Evolutionary conservation across 371 early-diverging fungal species (phyloP).

Genomic region (Mortierella sp.): DNA sequence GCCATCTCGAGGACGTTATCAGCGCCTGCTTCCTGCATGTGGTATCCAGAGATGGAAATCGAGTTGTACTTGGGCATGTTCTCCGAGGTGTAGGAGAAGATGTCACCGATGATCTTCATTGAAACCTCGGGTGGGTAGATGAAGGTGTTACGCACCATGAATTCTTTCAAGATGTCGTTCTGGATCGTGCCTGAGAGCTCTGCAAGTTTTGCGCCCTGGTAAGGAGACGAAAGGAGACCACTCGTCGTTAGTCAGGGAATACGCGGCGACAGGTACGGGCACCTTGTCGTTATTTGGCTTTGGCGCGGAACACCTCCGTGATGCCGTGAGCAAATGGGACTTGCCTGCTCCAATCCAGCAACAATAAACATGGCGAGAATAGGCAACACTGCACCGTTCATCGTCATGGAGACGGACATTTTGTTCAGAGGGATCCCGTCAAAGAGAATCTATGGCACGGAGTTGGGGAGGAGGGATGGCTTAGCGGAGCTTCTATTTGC

Average conservation of each 20-base stretch:
- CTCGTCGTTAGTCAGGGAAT: too few relatives aligned
- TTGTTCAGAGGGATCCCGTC: slow-evolving; percentile 86
- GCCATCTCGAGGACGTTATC: slow-evolving; percentile 86
- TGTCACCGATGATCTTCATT: slow-evolving; percentile 88
- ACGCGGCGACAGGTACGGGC: too few relatives aligned
- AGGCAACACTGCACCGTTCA: slow-evolving; percentile 92
- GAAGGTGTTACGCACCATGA: slow-evolving; percentile 92
- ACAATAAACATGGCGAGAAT: slow-evolving; percentile 90
- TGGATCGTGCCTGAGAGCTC: slow-evolving; percentile 89
- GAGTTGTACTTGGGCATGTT: slow-evolving; percentile 93
- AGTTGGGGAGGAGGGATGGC: neutral
- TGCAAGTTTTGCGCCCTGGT: slow-evolving; percentile 72
- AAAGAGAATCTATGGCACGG: slow-evolving; percentile 69
- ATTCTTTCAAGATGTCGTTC: slow-evolving; percentile 91
- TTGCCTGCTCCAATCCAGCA: slow-evolving; percentile 82
- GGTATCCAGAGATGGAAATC: slow-evolving; percentile 91
- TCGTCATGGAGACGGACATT: slow-evolving; percentile 91
- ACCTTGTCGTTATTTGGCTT: too few relatives aligned
- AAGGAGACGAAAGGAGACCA: neutral
- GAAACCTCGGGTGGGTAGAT: slow-evolving; percentile 88
- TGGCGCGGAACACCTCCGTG: too few relatives aligned
- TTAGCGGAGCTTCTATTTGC: neutral
- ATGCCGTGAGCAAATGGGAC: neutral
- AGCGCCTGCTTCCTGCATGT: slow-evolving; percentile 92
- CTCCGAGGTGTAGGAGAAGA: slow-evolving; percentile 84